Evolutionary conservation across 768 basidiomycete species (phyloP).

Genomic region (Sporobolomyces pararoseus): DNA sequence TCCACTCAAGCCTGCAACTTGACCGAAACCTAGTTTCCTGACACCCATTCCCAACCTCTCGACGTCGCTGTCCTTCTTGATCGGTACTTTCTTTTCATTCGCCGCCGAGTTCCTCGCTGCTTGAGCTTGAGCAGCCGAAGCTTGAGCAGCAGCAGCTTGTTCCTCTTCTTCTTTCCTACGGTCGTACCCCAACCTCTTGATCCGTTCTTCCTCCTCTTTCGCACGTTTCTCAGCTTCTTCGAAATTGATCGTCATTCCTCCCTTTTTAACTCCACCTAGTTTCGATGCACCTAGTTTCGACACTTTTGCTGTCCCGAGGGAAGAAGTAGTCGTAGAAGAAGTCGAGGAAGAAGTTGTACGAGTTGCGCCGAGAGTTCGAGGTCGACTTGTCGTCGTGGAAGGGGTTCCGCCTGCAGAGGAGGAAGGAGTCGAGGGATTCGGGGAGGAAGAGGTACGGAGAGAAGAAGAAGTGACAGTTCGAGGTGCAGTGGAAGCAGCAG

Average conservation of each 20-base stretch:
- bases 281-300: constrained; percentile 55
- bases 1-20: constrained; percentile 48
- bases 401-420: neutral
- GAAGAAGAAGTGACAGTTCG: constrained; percentile 52
- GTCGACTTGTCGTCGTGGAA: constrained; percentile 39
- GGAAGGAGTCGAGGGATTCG: constrained; percentile 43
- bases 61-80: constrained; percentile 56
- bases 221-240: constrained; percentile 90
- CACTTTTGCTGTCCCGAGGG: constrained; percentile 21
- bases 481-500: constrained; percentile 43
- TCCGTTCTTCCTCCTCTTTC: constrained; percentile 82
- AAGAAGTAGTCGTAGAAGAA: neutral
- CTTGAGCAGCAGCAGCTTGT: constrained; percentile 51
- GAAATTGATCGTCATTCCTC: constrained; percentile 74
- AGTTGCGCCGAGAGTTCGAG: constrained; percentile 33
- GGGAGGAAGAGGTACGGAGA: constrained; percentile 47
- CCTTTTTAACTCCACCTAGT: constrained; percentile 78
- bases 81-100: constrained; percentile 42
- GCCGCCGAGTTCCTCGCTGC: constrained; percentile 41
- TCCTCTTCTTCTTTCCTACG: constrained; percentile 77
- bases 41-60: constrained; percentile 66
- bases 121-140: constrained; percentile 34
- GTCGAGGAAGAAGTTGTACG: constrained; percentile 2
- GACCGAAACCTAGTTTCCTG: constrained; percentile 77
- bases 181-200: constrained; percentile 88